phyloP scores from a whole-genome alignment of 2,329 filamentous ascomycete genomes.

The Fusarium ambrosium region DNA sequence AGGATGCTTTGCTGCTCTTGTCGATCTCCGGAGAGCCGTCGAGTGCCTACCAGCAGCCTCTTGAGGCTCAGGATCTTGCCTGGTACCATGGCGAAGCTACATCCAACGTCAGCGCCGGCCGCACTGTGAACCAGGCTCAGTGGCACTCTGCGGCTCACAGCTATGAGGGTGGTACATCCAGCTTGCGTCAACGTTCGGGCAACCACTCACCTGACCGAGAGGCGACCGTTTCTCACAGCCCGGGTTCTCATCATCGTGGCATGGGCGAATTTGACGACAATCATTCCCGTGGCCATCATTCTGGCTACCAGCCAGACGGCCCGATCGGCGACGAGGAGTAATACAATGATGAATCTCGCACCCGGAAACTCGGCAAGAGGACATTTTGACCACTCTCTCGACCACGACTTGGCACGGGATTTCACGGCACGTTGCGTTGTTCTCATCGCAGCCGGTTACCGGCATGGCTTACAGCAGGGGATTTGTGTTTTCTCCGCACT shows the following conservation, averaged over 20 bases:
- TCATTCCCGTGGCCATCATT: conserved; percentile 1
- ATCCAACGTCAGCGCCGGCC: conserved; percentile 24
- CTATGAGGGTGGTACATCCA: background rate
- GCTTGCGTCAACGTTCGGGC: conserved; percentile 12
- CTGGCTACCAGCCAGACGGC: conserved; percentile 8
- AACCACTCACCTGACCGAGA: background rate
- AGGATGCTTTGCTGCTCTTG: conserved; percentile 1
- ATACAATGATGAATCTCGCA: background rate
- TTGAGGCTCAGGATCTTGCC: conserved; percentile 24
- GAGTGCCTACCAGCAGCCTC: background rate
- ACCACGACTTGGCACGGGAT: background rate
- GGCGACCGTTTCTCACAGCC: background rate
- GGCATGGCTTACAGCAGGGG: background rate
- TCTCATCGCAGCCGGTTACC: background rate
- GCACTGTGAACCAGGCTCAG: conserved; percentile 19
- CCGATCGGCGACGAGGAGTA: background rate
- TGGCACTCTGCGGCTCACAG: conserved; percentile 19
- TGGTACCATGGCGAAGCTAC: conserved; percentile 25
- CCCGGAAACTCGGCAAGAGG: background rate
- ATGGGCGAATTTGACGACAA: background rate
- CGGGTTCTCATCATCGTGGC: conserved; percentile 7
- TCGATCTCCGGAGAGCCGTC: background rate
- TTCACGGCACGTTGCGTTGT: background rate
- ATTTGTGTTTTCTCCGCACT: background rate
- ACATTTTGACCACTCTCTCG: background rate